Conservation (phyloP, 176 grass and related monocot species). For the Ananas comosus region DNA sequence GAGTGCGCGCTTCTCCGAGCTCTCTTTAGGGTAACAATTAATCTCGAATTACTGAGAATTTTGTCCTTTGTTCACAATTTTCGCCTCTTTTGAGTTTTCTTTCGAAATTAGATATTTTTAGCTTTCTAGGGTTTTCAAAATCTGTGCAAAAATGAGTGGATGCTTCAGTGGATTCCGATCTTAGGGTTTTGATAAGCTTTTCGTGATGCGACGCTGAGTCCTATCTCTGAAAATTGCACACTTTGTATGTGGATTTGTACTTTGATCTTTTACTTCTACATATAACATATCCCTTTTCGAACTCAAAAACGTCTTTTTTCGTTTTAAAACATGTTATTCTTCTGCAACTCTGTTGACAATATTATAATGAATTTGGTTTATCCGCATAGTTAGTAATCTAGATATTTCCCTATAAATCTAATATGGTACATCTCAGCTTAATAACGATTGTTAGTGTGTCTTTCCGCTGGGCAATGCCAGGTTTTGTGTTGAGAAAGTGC, state of each 20-base stretch:
- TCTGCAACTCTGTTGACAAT: not conserved
- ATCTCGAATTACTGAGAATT: not conserved
- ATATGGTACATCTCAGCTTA: not conserved
- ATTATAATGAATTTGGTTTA: not conserved
- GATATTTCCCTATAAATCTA: not conserved
- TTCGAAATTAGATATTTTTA: not conserved
- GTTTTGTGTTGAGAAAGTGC: not conserved
- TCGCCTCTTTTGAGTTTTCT: not conserved
- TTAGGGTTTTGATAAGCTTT: not conserved
- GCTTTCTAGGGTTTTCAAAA: not conserved
- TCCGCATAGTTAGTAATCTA: not conserved
- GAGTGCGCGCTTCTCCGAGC: not conserved
- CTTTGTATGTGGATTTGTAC: not conserved
- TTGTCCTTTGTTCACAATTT: not conserved
- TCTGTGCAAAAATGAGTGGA: not conserved
- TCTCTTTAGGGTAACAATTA: not conserved
- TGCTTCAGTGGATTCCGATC: not conserved
- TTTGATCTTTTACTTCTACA: not conserved
- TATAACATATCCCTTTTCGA: not conserved
- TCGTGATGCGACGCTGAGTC: not conserved
- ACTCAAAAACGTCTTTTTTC: not conserved
- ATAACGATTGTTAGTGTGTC: too few relatives aligned
- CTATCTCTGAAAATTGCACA: not conserved
- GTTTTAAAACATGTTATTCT: not conserved
- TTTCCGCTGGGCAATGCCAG: not conserved